A percentile compares a stretch with the other conserved stretches of the same genome.
These are phyloP conservation scores for Melastoma candidum DNA, from an alignment of 441 rosid genomes.

Conservation along the genomic window DNA sequence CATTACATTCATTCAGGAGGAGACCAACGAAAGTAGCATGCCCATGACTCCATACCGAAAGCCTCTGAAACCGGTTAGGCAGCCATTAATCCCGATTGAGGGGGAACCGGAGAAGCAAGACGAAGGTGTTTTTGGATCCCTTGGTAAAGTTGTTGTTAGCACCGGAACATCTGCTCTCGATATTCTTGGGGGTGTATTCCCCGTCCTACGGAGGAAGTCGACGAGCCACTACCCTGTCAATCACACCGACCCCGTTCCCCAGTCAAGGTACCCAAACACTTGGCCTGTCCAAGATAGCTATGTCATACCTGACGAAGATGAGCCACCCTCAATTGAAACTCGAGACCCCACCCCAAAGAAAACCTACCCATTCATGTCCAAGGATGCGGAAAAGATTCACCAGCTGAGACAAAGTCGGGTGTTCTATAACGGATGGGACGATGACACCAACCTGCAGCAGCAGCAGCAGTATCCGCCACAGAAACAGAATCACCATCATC, in stretches of 20 bases:
- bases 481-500: slow-evolving; percentile 40
- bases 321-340: slow-evolving; percentile 73
- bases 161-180: slow-evolving; percentile 41
- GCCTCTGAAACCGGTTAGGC: slow-evolving; percentile 53
- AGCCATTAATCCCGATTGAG: slow-evolving; percentile 60
- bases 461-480: slow-evolving; percentile 21
- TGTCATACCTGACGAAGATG: slow-evolving; percentile 80
- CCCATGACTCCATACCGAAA: slow-evolving; percentile 33
- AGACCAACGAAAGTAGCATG: slow-evolving; percentile 20
- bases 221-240: slow-evolving; percentile 23
- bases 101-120: slow-evolving; percentile 67
- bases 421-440: slow-evolving; percentile 66
- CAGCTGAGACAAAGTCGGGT: slow-evolving; percentile 80
- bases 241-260: slow-evolving; percentile 23
- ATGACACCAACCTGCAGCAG: slow-evolving; percentile 28
- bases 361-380: slow-evolving; percentile 88
- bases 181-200: slow-evolving; percentile 57
- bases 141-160: slow-evolving; percentile 44
- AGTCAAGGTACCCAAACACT: slow-evolving; percentile 26
- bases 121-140: slow-evolving; percentile 62
- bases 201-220: slow-evolving; percentile 46
- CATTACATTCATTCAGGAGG: slow-evolving; percentile 39
- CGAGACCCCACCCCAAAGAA: slow-evolving; percentile 78
- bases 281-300: slow-evolving; percentile 96
- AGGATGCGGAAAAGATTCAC: slow-evolving; percentile 77